Evolutionary conservation across 2,329 filamentous ascomycete genomes (phyloP), one percentile per base, ranked within the genome.

Genomic region (Trichoderma guizhouense): DNA sequence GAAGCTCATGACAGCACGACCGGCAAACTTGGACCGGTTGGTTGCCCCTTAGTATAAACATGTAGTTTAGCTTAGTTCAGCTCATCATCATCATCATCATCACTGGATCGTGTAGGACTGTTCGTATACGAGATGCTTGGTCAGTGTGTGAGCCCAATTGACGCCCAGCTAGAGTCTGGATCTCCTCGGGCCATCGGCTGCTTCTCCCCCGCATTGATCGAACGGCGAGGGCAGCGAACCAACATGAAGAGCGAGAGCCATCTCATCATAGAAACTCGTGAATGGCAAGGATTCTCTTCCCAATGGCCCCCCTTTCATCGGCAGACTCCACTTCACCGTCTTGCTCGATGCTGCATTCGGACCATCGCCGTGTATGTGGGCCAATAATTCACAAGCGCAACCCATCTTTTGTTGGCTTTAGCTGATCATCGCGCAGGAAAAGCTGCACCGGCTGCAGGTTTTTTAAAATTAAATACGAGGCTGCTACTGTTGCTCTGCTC

Each of bases 311-410:
- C 47, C 63, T 34, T 43, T 43, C 24, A 21, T 24, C 36, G 15
- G 21, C n/a, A 24, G 47, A 21, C 60, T 64, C 68, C 60, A 71
- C 61, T n/a, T 57, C 68, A 71, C 68, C 68, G 61, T 28, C 53
- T 5, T 47, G 47, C 47, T 62, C 12, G 58, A 61, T 70, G 60
- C 70, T 71, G 8, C 43, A 62, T 71, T 62, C 63, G 70, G 70
- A 62, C 63, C 62, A 68, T 67, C 62, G 70, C 70, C 70, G 70
- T 55, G n/a, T n/a, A 34, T n/a, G 55, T 55, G 55, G 43, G 18
- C 70, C 70, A 71, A 71, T 71, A 58, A 51, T 32, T 28, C 55
- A 9, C 24, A n/a, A 26, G 53, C n/a, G 21, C 36, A 36, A 32
- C 62, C 62, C 69, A 65, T 71, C 62, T 55, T 58, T 51, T 39